Base-by-base conservation (phyloP, 805 yeast genomes). In the Osmozyma mogii region DNA sequence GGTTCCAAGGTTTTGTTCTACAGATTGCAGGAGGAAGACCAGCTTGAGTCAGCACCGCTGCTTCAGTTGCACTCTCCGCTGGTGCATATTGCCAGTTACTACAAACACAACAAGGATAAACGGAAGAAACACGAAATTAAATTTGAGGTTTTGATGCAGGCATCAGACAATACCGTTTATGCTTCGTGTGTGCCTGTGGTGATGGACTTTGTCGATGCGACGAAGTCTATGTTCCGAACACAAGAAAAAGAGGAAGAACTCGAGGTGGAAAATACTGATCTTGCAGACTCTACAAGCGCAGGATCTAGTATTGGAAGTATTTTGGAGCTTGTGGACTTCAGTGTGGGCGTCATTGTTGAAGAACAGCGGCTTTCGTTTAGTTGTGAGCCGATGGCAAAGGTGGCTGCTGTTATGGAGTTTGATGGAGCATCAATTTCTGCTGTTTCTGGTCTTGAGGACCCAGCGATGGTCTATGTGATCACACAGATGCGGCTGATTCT, bases 301-400 rank as follows among this genome's bases (percentile, higher is more conserved):
- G n/a, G n/a, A n/a, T n/a, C n/a, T n/a, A n/a, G n/a, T n/a, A 22
- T 57, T 17, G 48, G 46, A 9, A 40, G 42, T 14, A 18, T 80
- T 3, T 49, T 81, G 16, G 61, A 66, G 23, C 70, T 72, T 17
- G 49, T 80, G 30, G 85, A 81, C 38, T 42, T 84, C 17, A 75
- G 73, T 29, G 53, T 82, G 31, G 75, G 80, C 1, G 39, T 88
- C 5, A 63, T 69, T 23, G 69, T 88, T 30, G 87, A 75, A 13
- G 71, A 77, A 19, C 98, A 92, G 49, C 72, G 70, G 25, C 50
- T 92, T 14, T 70, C 81, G 3, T 60, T 92, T 30, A 82, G 94
- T 41, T 92, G 98, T 65, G 89, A 84, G 37, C 98, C 98, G 1
- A 78, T 78, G 11, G 97, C 97, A 0, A 85, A 84, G 48, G 92